Conservation (phyloP, 1,139 yeast genomes). For the Spencermartinsiella ligniputridi region DNA sequence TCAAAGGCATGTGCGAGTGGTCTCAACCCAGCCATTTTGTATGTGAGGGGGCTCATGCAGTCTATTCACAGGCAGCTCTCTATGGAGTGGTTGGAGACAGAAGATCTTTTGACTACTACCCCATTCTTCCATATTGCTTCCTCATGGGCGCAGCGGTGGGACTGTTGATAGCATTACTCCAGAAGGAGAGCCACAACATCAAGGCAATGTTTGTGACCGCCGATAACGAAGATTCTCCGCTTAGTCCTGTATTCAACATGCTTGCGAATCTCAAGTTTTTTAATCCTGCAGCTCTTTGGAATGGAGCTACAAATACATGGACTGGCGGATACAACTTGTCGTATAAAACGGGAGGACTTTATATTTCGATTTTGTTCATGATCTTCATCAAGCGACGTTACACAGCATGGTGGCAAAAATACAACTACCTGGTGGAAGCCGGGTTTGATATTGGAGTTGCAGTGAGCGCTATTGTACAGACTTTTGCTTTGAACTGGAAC, state of each 20-base stretch:
- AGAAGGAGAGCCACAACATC: slow-evolving; percentile 23
- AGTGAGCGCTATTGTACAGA: slow-evolving; percentile 38
- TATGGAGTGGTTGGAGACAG: slow-evolving; percentile 70
- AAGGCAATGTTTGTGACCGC: slow-evolving; percentile 1
- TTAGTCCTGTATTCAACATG: not conserved
- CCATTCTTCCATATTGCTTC: slow-evolving; percentile 43
- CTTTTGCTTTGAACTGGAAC: slow-evolving; percentile 49
- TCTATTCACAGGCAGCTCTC: slow-evolving; percentile 50
- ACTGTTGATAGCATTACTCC: slow-evolving; percentile 18
- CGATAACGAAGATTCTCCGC: not conserved
- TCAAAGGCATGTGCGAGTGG: slow-evolving; percentile 28
- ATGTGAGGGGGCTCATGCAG: slow-evolving; percentile 40
- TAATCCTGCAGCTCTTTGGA: slow-evolving; percentile 11
- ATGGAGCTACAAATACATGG: slow-evolving; percentile 41
- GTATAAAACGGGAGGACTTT: slow-evolving; percentile 47
- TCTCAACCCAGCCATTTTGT: slow-evolving; percentile 27
- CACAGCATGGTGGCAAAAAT: slow-evolving; percentile 46
- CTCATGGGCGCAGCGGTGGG: slow-evolving; percentile 30
- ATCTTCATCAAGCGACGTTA: slow-evolving; percentile 46
- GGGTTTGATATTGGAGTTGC: slow-evolving; percentile 53
- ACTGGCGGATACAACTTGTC: slow-evolving; percentile 52
- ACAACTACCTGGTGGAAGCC: slow-evolving; percentile 50
- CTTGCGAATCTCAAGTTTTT: slow-evolving; percentile 7
- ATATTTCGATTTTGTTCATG: slow-evolving; percentile 48
- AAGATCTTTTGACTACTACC: slow-evolving; percentile 48